phyloP scores from a whole-genome alignment of 345 rosid genomes.

The Lumnitzera littorea region DNA sequence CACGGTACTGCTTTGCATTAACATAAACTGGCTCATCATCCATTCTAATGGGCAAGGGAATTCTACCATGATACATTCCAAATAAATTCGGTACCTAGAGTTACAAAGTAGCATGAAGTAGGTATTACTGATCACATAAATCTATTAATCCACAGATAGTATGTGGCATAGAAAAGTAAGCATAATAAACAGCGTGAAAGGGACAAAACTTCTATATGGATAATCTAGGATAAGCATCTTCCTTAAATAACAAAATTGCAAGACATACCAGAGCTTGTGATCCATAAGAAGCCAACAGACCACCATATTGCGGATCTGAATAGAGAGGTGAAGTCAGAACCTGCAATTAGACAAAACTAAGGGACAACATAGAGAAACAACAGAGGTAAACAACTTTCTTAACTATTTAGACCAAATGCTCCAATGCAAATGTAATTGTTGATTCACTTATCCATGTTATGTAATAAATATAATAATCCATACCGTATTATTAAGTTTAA shows the following conservation, averaged over 20 bases:
- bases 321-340: constrained; percentile 45
- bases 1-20: constrained; percentile 69
- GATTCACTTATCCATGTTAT: background rate
- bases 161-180: too few relatives aligned
- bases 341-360: constrained; percentile 25
- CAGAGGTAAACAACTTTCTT: constrained; percentile 1
- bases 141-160: background rate
- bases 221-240: too few relatives aligned
- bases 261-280: constrained; percentile 46
- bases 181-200: too few relatives aligned
- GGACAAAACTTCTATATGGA: too few relatives aligned
- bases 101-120: background rate
- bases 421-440: background rate
- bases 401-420: background rate
- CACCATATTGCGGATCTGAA: constrained; percentile 41
- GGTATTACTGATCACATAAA: background rate
- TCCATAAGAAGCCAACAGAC: constrained; percentile 32
- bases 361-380: background rate
- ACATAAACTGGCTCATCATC: constrained; percentile 70
- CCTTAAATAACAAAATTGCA: too few relatives aligned
- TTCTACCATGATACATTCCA: constrained; percentile 48
- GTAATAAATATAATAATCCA: too few relatives aligned
- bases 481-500: too few relatives aligned
- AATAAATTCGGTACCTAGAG: constrained; percentile 33
- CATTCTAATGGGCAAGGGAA: constrained; percentile 67